phyloP scores from a whole-genome alignment of 1,139 yeast genomes.

The Diutina sp. region DNA sequence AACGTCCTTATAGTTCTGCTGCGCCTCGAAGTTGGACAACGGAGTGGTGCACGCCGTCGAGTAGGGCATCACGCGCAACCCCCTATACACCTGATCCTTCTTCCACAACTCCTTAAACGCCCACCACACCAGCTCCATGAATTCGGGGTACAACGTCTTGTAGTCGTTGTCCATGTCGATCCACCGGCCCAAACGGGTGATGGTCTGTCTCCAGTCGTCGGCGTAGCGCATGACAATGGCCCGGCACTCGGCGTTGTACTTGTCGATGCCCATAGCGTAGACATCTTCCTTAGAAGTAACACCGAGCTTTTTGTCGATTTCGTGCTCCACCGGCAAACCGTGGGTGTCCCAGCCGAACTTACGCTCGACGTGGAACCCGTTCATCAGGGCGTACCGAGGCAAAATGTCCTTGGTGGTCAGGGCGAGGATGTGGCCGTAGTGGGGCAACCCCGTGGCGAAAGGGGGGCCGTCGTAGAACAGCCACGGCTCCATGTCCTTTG shows the following conservation, averaged over 20 bases:
- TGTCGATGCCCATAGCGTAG: slow-evolving; percentile 83
- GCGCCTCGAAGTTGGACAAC: slow-evolving; percentile 94
- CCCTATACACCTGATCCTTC: slow-evolving; percentile 84
- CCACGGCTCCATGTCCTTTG: slow-evolving; percentile 77
- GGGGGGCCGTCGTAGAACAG: slow-evolving; percentile 99
- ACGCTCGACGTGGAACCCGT: slow-evolving; percentile 90
- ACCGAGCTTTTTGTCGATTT: slow-evolving; percentile 93
- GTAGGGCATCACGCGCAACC: slow-evolving; percentile 96
- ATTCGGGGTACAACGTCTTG: slow-evolving; percentile 88
- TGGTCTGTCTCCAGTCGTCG: slow-evolving; percentile 84
- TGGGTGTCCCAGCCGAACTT: slow-evolving; percentile 99
- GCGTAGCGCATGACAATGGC: slow-evolving; percentile 97
- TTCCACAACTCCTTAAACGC: slow-evolving; percentile 80
- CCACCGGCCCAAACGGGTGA: slow-evolving; percentile 96
- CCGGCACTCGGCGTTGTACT: slow-evolving; percentile 89
- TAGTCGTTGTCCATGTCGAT: slow-evolving; percentile 97
- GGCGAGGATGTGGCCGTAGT: slow-evolving; percentile 93
- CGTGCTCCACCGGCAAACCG: slow-evolving; percentile 97
- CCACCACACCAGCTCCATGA: slow-evolving; percentile 99
- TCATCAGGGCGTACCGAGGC: slow-evolving; percentile 97
- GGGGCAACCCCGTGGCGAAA: slow-evolving; percentile 98
- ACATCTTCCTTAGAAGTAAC: slow-evolving; percentile 92
- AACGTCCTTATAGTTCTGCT: slow-evolving; percentile 94
- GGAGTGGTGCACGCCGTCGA: slow-evolving; percentile 97
- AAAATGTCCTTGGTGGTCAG: slow-evolving; percentile 95